Percentiles rank a stretch among this genome's conserved stretches.
phyloP scores from a whole-genome alignment of 2,329 filamentous ascomycete genomes.

The Thelonectria olida region DNA sequence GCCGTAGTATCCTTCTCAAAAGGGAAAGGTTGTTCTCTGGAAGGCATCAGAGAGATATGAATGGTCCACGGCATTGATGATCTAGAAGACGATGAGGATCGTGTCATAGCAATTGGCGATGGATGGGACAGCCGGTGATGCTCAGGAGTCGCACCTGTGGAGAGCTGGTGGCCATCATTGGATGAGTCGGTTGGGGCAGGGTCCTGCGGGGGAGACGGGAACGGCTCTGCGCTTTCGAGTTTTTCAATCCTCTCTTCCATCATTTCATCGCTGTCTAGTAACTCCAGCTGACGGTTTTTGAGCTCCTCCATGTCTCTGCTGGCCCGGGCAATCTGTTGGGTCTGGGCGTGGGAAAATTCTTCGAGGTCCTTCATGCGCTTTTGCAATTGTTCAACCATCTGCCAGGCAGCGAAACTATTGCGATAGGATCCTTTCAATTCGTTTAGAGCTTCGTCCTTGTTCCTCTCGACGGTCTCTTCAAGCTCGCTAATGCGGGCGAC shows the following conservation, averaged over 20 bases:
- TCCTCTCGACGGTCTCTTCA: conserved; percentile 64
- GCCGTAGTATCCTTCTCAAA: conserved; percentile 70
- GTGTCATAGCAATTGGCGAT: conserved; percentile 1
- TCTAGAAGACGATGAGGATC: conserved; percentile 15
- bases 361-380: conserved; percentile 47
- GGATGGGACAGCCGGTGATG: conserved; percentile 16
- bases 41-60: conserved; percentile 67
- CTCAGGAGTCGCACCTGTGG: conserved; percentile 19
- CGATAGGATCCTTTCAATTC: conserved; percentile 65
- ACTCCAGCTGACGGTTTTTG: conserved; percentile 58
- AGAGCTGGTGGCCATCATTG: conserved; percentile 25
- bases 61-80: conserved; percentile 62
- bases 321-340: conserved; percentile 52
- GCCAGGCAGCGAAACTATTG: conserved; percentile 64
- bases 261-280: conserved; percentile 59
- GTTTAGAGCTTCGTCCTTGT: conserved; percentile 58
- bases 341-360: conserved; percentile 50
- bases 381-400: conserved; percentile 58
- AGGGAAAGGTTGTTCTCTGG: conserved; percentile 62
- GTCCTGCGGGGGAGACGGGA: conserved; percentile 38
- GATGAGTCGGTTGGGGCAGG: conserved; percentile 16
- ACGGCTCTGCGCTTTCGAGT: conserved; percentile 45
- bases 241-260: conserved; percentile 65
- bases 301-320: conserved; percentile 56
- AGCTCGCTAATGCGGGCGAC: conserved; percentile 58